Conservation (phyloP, 495 filamentous ascomycete genomes). For the Lophium mytilinum region DNA sequence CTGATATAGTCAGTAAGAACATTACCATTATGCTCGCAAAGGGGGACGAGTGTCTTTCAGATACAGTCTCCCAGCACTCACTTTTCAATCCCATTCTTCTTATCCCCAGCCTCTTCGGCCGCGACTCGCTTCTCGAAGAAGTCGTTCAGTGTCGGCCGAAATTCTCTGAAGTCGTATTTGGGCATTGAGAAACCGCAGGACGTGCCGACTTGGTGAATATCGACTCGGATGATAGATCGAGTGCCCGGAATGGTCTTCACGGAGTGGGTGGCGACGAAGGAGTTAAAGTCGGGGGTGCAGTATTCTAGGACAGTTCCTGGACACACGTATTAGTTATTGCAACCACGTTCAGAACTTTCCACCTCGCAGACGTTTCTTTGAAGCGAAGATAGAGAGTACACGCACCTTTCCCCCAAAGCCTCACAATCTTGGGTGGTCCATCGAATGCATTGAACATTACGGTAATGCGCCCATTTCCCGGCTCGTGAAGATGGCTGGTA, state of each 20-base stretch:
- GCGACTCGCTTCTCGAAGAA: slow-evolving; percentile 39
- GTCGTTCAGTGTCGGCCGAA: slow-evolving; percentile 41
- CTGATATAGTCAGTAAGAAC: slow-evolving; percentile 21
- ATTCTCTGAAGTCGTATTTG: slow-evolving; percentile 43
- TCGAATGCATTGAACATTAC: slow-evolving; percentile 30
- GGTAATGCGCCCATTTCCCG: slow-evolving; percentile 29
- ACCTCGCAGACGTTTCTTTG: no score
- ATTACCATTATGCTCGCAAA: background rate
- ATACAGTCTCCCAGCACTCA: no score
- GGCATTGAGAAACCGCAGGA: slow-evolving; percentile 49
- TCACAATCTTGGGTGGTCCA: slow-evolving; percentile 26
- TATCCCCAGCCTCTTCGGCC: slow-evolving; percentile 36
- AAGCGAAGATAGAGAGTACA: background rate
- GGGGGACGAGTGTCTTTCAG: background rate
- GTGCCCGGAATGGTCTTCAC: slow-evolving; percentile 24
- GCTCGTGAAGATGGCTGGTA: slow-evolving; percentile 28
- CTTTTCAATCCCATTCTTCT: slow-evolving; percentile 44
- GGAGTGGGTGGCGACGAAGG: slow-evolving; percentile 20
- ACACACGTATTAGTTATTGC: no score
- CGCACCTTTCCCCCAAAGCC: slow-evolving; percentile 28
- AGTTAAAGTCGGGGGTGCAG: slow-evolving; percentile 18
- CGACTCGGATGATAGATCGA: slow-evolving; percentile 26
- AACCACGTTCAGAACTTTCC: no score
- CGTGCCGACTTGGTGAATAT: slow-evolving; percentile 29
- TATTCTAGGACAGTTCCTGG: slow-evolving; percentile 24